Evolutionary conservation across 805 yeast species (phyloP), one percentile per base, ranked within the genome.

Genomic region (Sporopachydermia quercuum): DNA sequence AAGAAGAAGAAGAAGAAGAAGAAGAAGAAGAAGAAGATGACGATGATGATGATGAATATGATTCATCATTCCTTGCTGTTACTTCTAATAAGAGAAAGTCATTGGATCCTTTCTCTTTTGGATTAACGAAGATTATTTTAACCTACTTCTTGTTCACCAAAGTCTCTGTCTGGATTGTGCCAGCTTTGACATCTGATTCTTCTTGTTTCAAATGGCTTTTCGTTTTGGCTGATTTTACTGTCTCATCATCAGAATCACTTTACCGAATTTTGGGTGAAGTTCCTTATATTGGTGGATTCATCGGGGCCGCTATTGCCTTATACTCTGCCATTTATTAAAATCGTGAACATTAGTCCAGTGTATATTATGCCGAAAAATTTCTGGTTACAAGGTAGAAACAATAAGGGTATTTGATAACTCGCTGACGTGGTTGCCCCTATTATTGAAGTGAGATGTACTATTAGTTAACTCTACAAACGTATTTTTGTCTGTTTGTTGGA

Each of bases 51-150:
- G 18, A 35, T 39, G 16, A 16, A 17, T 49, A n/a, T 38, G 39
- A 15, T 41, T 49, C 3, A 11, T 54, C 5, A 6, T 43, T 16
- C 42, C 51, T n/a, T 57, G 62, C 61, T 27, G 41, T 15, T 4
- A 23, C 3, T 36, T 45, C 16, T 41, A 43, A 42, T 14, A 47
- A 43, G 35, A 60, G 70, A 54, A 56, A 58, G 52, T 55, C 50
- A 38, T 65, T 53, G 53, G 82, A 75, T 53, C 79, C 81, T 35
- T 63, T 74, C 45, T 57, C 66, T 38, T 73, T 69, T 53, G 68
- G 68, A 42, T 54, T 74, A 47, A 44, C 62, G 39, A 72, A 73
- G 52, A 52, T 67, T 19, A 49, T 72, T 44, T 44, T 66, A 17
- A 60, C 62, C 45, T 65, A 61, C 30, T 15, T 50, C 35, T 19